Conservation (phyloP, 495 filamentous ascomycete species). For the Hyaloscypha hepaticicola region DNA sequence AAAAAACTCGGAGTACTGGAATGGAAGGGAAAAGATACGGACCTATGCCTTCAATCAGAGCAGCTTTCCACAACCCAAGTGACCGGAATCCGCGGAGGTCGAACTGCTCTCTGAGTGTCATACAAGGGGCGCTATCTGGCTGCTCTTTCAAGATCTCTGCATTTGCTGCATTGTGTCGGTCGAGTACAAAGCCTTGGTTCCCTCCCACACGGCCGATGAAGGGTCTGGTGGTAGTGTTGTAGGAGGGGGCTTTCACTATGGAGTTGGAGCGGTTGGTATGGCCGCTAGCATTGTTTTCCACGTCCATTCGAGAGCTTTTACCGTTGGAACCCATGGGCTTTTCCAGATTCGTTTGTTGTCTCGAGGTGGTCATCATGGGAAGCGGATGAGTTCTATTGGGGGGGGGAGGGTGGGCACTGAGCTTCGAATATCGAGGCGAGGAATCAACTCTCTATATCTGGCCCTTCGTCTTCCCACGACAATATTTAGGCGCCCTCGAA, state of each 20-base stretch:
- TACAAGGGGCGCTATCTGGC: constrained; percentile 47
- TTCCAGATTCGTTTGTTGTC: not conserved
- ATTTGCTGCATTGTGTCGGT: constrained; percentile 41
- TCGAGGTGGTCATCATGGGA: not conserved
- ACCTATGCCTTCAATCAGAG: constrained; percentile 36
- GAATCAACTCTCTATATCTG: not conserved
- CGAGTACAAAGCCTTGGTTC: constrained; percentile 46
- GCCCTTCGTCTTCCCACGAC: too few species aligned
- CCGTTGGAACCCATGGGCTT: not conserved
- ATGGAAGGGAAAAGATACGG: not conserved
- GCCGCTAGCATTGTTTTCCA: not conserved
- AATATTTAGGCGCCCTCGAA: too few species aligned
- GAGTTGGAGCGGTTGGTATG: not conserved
- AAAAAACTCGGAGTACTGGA: not conserved
- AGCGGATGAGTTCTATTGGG: not conserved
- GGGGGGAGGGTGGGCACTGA: not conserved
- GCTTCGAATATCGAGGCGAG: not conserved
- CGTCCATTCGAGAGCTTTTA: not conserved
- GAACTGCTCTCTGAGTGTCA: constrained; percentile 41
- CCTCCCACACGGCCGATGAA: constrained; percentile 52
- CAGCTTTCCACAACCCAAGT: constrained; percentile 47
- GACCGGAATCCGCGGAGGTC: constrained; percentile 39
- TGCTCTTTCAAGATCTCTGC: constrained; percentile 36
- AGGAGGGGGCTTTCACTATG: not conserved
- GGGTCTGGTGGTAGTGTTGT: constrained; percentile 17